Evolutionary conservation across 345 rosid genomes (phyloP).

Genomic region (Nasturtium officinale): DNA sequence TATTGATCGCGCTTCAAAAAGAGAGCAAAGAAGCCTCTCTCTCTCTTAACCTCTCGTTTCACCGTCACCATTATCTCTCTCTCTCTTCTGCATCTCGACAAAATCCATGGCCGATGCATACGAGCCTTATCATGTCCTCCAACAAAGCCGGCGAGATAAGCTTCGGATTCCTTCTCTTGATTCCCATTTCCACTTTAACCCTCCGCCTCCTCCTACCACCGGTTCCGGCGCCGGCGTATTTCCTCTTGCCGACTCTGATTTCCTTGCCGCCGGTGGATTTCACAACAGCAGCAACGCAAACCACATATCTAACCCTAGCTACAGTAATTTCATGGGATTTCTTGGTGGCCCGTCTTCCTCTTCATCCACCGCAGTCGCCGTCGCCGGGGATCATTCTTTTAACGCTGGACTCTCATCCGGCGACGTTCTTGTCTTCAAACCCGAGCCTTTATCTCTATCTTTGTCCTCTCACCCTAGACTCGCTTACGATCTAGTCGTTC

Average conservation of each 20-base stretch:
- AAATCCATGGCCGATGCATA: conserved; percentile 60
- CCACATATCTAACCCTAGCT: conserved; percentile 50
- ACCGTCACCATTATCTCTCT: conserved; percentile 57
- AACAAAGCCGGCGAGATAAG: conserved; percentile 91
- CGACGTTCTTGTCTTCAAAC: conserved; percentile 56
- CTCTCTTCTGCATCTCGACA: conserved; percentile 12
- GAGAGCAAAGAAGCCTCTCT: conserved; percentile 39
- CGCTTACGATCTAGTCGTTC: conserved; percentile 36
- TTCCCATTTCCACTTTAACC: conserved; percentile 38
- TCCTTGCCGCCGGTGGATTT: conserved; percentile 53
- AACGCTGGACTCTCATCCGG: conserved; percentile 45
- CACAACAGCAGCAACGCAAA: conserved; percentile 55
- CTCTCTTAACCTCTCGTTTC: conserved; percentile 62
- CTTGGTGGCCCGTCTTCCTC: conserved; percentile 43
- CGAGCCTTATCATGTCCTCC: conserved; percentile 89
- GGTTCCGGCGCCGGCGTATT: conserved; percentile 46
- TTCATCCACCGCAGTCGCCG: conserved; percentile 36
- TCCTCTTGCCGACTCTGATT: conserved; percentile 60
- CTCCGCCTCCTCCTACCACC: conserved; percentile 28
- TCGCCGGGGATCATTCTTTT: conserved; percentile 42
- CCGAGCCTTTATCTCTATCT: conserved; percentile 67
- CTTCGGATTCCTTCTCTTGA: conserved; percentile 55
- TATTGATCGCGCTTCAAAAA: conserved; percentile 38
- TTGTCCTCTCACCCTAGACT: conserved; percentile 58
- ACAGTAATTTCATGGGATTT: conserved; percentile 54